A percentile compares a stretch with the other conserved stretches of the same genome.
Conservation (phyloP, 768 basidiomycete genomes). For the Lentinula edodes region DNA sequence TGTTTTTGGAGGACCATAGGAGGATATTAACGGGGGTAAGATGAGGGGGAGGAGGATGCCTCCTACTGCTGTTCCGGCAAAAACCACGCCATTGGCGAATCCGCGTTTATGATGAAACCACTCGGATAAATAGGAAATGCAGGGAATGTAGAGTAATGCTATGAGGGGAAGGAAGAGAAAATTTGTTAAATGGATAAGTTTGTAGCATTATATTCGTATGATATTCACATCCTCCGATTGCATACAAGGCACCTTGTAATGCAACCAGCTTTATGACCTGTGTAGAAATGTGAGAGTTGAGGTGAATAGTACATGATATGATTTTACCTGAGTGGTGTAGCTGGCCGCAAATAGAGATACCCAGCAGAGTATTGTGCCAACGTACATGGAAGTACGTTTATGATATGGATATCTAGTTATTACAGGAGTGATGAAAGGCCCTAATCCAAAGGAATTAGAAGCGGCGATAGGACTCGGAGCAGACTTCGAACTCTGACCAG, state of each 20-base stretch:
- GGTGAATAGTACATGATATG: neutral
- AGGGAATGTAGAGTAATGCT: conserved; percentile 20
- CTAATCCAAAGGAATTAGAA: conserved; percentile 3
- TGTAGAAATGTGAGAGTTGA: neutral
- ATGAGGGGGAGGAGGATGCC: conserved; percentile 22
- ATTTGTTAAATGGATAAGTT: neutral
- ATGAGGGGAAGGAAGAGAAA: neutral
- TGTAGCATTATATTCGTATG: too few species aligned
- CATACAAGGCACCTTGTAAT: conserved; percentile 25
- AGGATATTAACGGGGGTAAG: conserved; percentile 18
- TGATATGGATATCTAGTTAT: conserved; percentile 17
- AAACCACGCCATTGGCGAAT: conserved; percentile 25
- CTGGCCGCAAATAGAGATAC: conserved; percentile 22
- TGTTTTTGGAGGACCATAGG: conserved; percentile 16
- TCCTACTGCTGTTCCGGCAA: conserved; percentile 22
- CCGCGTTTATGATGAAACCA: conserved; percentile 25
- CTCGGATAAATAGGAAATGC: conserved; percentile 22
- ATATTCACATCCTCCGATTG: conserved; percentile 18
- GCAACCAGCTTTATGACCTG: conserved; percentile 19
- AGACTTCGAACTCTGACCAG: conserved; percentile 11
- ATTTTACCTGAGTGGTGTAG: conserved; percentile 11
- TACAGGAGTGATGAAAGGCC: conserved; percentile 19
- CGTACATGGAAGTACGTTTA: conserved; percentile 15
- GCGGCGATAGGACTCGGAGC: neutral
- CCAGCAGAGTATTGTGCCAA: conserved; percentile 18